These are phyloP conservation scores for Amaranthus palmeri DNA, from an alignment of 148 eudicot genomes.

Conservation along the genomic window DNA sequence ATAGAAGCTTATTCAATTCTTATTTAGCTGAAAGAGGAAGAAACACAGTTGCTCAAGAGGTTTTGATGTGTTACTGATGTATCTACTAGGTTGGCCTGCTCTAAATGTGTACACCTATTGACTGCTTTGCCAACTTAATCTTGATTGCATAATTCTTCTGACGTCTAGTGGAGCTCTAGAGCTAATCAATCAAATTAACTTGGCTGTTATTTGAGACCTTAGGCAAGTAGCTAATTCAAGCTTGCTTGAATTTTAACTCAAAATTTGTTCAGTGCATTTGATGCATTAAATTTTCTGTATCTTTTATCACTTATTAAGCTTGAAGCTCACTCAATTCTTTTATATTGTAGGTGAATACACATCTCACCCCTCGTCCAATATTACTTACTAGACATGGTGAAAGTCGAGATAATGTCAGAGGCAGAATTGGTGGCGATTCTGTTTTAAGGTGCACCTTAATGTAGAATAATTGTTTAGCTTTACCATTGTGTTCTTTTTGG, in stretches of 20 bases:
- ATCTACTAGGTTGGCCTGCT: too few relatives aligned
- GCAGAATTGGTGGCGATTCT: slow-evolving; percentile 90
- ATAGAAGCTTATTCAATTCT: too few relatives aligned
- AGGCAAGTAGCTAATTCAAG: background rate
- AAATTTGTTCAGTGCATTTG: background rate
- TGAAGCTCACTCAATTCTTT: background rate
- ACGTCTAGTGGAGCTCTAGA: background rate
- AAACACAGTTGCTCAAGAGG: too few relatives aligned
- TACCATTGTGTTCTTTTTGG: background rate
- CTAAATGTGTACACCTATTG: too few relatives aligned
- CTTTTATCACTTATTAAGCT: background rate
- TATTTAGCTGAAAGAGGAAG: too few relatives aligned
- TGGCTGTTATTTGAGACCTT: too few relatives aligned
- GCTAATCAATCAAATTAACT: too few relatives aligned
- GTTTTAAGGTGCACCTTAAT: slow-evolving; percentile 46
- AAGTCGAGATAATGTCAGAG: slow-evolving; percentile 88
- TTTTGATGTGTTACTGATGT: too few relatives aligned
- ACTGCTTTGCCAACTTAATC: too few relatives aligned
- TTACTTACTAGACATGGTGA: slow-evolving; percentile 96
- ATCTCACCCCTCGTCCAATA: slow-evolving; percentile 92
- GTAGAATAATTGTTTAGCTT: background rate
- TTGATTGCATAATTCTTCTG: background rate
- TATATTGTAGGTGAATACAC: slow-evolving; percentile 76
- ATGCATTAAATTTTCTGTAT: background rate
- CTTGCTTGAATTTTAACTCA: background rate